Conservation (phyloP, 2,329 filamentous ascomycete genomes). For the Hortaea werneckii region DNA sequence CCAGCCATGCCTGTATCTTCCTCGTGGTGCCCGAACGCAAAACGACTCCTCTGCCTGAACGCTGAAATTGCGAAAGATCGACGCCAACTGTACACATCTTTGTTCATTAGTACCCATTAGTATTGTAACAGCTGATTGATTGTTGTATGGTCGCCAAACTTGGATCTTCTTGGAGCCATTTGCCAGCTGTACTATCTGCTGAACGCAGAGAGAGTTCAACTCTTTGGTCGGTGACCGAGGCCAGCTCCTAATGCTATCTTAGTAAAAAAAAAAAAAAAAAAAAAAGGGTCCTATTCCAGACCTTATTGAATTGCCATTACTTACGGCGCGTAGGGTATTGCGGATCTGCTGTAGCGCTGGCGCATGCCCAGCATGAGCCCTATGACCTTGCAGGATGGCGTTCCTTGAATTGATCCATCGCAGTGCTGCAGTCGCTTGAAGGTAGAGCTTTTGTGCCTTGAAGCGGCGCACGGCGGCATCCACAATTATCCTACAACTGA, state of each 20-base stretch:
- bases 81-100: no score
- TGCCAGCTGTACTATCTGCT: conserved; percentile 46
- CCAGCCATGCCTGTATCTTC: no score
- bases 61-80: no score
- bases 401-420: conserved; percentile 49
- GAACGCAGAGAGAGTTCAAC: conserved; percentile 46
- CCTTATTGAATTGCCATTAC: conserved; percentile 1
- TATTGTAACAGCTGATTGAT: conserved; percentile 2
- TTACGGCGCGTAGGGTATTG: conserved; percentile 34
- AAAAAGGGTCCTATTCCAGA: not conserved
- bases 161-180: conserved; percentile 54
- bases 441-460: conserved; percentile 51
- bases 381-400: conserved; percentile 41
- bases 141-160: conserved; percentile 31
- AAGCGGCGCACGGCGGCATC: conserved; percentile 52
- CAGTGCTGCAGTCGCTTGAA: conserved; percentile 47
- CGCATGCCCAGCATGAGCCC: conserved; percentile 37
- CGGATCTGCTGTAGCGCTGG: conserved; percentile 40
- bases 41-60: no score
- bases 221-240: conserved; percentile 46
- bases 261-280: not conserved
- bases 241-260: conserved; percentile 40
- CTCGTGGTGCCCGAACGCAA: no score
- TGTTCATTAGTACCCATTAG: not conserved
- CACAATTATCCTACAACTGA: conserved; percentile 42